These are phyloP conservation scores for Maudiozyma bulderi DNA, from an alignment of 805 yeast genomes.

Conservation along the genomic window DNA sequence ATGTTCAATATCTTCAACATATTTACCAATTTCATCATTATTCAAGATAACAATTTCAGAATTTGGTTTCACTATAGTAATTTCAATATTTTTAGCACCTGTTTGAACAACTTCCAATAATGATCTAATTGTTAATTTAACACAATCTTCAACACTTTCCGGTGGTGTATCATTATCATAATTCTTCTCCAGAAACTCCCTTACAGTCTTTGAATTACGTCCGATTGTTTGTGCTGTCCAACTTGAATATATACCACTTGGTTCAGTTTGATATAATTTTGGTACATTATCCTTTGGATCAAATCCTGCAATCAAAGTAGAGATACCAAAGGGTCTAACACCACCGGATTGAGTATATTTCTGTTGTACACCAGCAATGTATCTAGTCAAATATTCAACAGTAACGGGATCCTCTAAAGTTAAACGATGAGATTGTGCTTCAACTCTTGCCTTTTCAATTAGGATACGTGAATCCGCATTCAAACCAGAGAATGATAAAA, in stretches of 20 bases:
- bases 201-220: slow-evolving; percentile 85
- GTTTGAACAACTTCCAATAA: slow-evolving; percentile 94
- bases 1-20: slow-evolving; percentile 74
- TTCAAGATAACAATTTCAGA: slow-evolving; percentile 48
- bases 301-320: slow-evolving; percentile 92
- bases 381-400: slow-evolving; percentile 83
- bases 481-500: slow-evolving; percentile 91
- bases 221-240: slow-evolving; percentile 99
- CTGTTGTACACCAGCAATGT: slow-evolving; percentile 97
- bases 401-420: slow-evolving; percentile 92
- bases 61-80: slow-evolving; percentile 74
- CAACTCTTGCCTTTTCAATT: slow-evolving; percentile 90
- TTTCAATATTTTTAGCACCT: slow-evolving; percentile 93
- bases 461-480: slow-evolving; percentile 97
- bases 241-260: slow-evolving; percentile 92
- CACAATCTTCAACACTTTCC: slow-evolving; percentile 52
- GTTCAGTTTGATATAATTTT: slow-evolving; percentile 87
- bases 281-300: slow-evolving; percentile 72
- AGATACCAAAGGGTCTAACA: slow-evolving; percentile 94
- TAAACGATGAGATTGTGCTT: slow-evolving; percentile 89
- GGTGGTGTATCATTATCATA: slow-evolving; percentile 50
- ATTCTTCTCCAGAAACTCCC: slow-evolving; percentile 89
- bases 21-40: slow-evolving; percentile 60
- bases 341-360: slow-evolving; percentile 97
- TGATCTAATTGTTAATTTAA: slow-evolving; percentile 74